phyloP scores from a whole-genome alignment of 768 basidiomycete species.

The Pleurotus tuber-regium region DNA sequence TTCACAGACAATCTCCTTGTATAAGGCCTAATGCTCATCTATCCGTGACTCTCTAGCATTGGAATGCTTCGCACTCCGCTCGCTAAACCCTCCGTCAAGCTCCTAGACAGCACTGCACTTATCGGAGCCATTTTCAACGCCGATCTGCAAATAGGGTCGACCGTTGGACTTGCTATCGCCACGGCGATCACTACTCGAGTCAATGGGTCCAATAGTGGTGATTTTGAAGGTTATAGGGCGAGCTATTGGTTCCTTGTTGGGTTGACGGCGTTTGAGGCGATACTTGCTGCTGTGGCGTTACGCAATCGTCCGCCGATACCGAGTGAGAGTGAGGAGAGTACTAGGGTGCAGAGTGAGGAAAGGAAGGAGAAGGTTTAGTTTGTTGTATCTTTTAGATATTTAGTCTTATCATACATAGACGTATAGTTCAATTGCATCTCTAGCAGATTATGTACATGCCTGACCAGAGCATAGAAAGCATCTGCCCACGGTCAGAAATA shows the following conservation, averaged over 20 bases:
- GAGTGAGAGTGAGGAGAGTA: conserved; percentile 3
- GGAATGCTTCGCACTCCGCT: conserved; percentile 47
- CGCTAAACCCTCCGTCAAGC: conserved; percentile 38
- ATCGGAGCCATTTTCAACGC: conserved; percentile 56
- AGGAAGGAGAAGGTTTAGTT: not conserved
- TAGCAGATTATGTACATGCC: too few species aligned
- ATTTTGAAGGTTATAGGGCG: conserved; percentile 15
- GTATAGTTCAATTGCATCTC: too few species aligned
- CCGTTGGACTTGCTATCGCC: conserved; percentile 42
- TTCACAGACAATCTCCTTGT: not conserved
- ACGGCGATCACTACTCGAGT: conserved; percentile 28
- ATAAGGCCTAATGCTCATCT: too few species aligned
- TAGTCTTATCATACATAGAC: too few species aligned
- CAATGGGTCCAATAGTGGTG: conserved; percentile 13
- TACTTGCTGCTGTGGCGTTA: conserved; percentile 11
- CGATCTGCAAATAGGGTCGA: conserved; percentile 50
- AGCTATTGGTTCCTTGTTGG: conserved; percentile 18
- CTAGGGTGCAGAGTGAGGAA: not conserved
- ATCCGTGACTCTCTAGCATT: conserved; percentile 27
- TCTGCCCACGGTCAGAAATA: too few species aligned
- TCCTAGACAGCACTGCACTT: conserved; percentile 18
- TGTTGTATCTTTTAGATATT: too few species aligned
- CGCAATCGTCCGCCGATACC: not conserved
- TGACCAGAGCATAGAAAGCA: too few species aligned
- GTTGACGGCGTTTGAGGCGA: conserved; percentile 14